These are phyloP conservation scores for Trametes punicea DNA, from an alignment of 768 basidiomycete species.

Conservation along the genomic window DNA sequence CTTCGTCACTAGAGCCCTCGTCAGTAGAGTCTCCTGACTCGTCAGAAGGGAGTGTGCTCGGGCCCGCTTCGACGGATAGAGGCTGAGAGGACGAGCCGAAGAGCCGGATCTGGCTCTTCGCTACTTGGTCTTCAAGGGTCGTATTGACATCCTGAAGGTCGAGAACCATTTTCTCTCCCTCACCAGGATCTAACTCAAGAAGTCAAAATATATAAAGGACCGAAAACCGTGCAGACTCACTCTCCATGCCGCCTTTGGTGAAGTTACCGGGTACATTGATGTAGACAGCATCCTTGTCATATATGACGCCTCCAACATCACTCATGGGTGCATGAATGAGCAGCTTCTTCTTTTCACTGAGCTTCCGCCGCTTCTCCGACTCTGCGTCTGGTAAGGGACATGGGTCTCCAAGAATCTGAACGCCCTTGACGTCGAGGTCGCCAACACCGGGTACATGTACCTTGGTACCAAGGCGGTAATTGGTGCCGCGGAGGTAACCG, in stretches of 20 bases:
- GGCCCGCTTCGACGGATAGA: slow-evolving; percentile 44
- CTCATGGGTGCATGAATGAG: slow-evolving; percentile 98
- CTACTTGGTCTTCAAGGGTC: slow-evolving; percentile 83
- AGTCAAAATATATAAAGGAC: background rate
- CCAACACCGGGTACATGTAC: slow-evolving; percentile 96
- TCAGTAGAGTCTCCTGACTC: slow-evolving; percentile 29
- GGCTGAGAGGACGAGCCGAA: slow-evolving; percentile 78
- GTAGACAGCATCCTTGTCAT: slow-evolving; percentile 98
- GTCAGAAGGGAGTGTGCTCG: slow-evolving; percentile 18
- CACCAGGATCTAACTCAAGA: slow-evolving; percentile 53
- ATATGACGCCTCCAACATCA: slow-evolving; percentile 93
- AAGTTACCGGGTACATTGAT: slow-evolving; percentile 97
- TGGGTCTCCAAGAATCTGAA: slow-evolving; percentile 83
- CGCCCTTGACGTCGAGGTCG: slow-evolving; percentile 73
- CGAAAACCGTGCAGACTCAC: slow-evolving; percentile 35
- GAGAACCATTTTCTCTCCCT: slow-evolving; percentile 98
- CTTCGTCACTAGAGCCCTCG: slow-evolving; percentile 29
- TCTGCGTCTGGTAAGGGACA: slow-evolving; percentile 92
- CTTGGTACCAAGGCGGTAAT: slow-evolving; percentile 68
- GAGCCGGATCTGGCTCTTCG: slow-evolving; percentile 76
- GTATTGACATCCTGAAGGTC: slow-evolving; percentile 82
- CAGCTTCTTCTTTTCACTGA: slow-evolving; percentile 93
- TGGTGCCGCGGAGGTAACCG: slow-evolving; percentile 91
- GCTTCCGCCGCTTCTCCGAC: slow-evolving; percentile 84
- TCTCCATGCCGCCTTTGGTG: slow-evolving; percentile 66